Base-by-base conservation (phyloP, 1,139 yeast species). In the Hyphopichia fennica region DNA sequence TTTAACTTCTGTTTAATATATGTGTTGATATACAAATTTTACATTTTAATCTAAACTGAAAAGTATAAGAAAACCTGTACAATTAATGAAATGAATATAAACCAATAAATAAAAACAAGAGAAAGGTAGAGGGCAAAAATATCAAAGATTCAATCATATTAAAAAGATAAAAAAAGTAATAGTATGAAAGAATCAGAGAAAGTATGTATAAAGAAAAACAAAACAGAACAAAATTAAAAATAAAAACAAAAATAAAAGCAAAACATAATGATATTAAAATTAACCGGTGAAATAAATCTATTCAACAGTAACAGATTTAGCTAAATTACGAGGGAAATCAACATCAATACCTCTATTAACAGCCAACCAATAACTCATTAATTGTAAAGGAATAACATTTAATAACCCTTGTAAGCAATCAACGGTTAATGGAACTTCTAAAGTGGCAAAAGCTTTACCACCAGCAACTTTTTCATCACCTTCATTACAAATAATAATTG, bases 261-360 rank as follows among this genome's bases (percentile, higher is more conserved):
- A 4, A 16, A 29, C 9, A 14, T 11, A 29, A 14, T 29, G 8
- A 29, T 11, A 14, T 8, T 7, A 10, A 32, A 17, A 32, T 4
- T 5, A 17, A 13, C 5, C 7, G 9, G 9, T 8, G 3, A 32
- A 18, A 19, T 11, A 33, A 35, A 37, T 49, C n/a, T 76, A 87
- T 72, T 85, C 98, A 50, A 95, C 99, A 41, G 99, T 95, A 45
- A 95, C 99, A 37, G 96, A 85, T 76, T 95, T 95, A 51, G 99
- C 99, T 72, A 95, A 80, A 73, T 95, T 95, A 72, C 99, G 85
- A 54, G 99, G 99, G 82, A 93, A 93, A 67, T 95, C 99, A 45
- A 95, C 99, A 63, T 95, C 96, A 57, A 88, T 86, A 35, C 98
- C 98, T 64, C 93, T 87, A 69, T 86, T 84, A 44, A 89, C 93